These are phyloP conservation scores for Penicillium macrosclerotiorum DNA, from an alignment of 495 filamentous ascomycete genomes.

Conservation along the genomic window DNA sequence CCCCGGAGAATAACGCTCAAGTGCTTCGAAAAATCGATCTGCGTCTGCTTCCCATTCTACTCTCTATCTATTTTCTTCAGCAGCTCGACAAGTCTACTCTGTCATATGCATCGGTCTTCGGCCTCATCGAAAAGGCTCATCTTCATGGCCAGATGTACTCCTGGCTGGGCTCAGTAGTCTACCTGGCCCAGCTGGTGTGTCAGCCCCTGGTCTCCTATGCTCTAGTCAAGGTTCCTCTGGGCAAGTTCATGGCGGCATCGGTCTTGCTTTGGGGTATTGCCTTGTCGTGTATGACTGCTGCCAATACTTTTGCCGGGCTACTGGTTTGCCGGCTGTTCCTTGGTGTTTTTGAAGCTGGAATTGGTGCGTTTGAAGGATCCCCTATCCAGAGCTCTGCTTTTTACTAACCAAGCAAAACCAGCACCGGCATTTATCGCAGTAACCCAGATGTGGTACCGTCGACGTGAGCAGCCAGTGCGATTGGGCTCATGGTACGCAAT, in stretches of 20 bases:
- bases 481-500: conserved; percentile 61
- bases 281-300: conserved; percentile 55
- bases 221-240: conserved; percentile 38
- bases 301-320: conserved; percentile 52
- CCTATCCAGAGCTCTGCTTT: not conserved
- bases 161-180: conserved; percentile 52
- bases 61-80: conserved; percentile 47
- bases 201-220: conserved; percentile 40
- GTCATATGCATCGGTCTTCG: conserved; percentile 53
- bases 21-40: conserved; percentile 53
- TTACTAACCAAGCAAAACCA: conserved; percentile 13
- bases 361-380: conserved; percentile 38
- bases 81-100: conserved; percentile 59
- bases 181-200: conserved; percentile 50
- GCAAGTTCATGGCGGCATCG: conserved; percentile 56
- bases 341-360: conserved; percentile 59
- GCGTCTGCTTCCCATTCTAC: conserved; percentile 49
- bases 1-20: conserved; percentile 52
- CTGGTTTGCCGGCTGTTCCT: conserved; percentile 59
- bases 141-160: conserved; percentile 51
- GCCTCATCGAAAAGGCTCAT: conserved; percentile 41
- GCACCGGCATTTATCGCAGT: conserved; percentile 60
- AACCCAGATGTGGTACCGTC: conserved; percentile 63
- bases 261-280: conserved; percentile 59
- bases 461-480: conserved; percentile 57